Conservation (phyloP, 305 asterid species). For the Withania somnifera region DNA sequence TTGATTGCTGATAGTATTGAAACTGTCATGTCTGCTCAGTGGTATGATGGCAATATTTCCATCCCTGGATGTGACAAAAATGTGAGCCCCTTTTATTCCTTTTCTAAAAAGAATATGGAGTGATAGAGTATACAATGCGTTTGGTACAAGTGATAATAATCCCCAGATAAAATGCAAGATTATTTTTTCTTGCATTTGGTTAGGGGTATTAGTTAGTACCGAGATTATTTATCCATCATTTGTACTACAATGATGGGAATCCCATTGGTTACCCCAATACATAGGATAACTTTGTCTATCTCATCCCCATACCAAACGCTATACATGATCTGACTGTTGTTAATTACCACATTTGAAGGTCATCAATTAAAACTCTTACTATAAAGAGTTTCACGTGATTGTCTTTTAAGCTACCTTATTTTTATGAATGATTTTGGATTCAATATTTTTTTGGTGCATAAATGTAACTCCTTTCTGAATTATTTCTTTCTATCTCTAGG, state of each 20-base stretch:
- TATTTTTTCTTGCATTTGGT: no score
- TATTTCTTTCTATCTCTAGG: background rate
- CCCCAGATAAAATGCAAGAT: no score
- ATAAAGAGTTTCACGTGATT: background rate
- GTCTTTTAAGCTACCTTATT: background rate
- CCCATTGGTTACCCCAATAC: no score
- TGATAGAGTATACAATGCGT: no score
- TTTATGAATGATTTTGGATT: background rate
- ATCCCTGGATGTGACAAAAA: slow-evolving; percentile 95
- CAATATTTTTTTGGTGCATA: background rate
- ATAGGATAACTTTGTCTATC: no score
- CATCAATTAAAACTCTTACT: background rate
- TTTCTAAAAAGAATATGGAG: no score
- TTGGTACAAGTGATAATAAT: no score
- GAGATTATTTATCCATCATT: no score
- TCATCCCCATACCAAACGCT: no score
- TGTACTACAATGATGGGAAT: no score
- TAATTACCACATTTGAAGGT: background rate
- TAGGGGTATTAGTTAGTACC: no score
- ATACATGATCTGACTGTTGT: background rate
- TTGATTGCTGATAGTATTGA: slow-evolving; percentile 97
- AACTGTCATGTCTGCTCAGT: slow-evolving; percentile 96
- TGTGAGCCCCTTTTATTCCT: slow-evolving; percentile 26
- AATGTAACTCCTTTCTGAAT: background rate
- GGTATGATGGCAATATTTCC: slow-evolving; percentile 92